Base-by-base conservation (phyloP, 164 flowering plant species). In the Magnolia officinalis region DNA sequence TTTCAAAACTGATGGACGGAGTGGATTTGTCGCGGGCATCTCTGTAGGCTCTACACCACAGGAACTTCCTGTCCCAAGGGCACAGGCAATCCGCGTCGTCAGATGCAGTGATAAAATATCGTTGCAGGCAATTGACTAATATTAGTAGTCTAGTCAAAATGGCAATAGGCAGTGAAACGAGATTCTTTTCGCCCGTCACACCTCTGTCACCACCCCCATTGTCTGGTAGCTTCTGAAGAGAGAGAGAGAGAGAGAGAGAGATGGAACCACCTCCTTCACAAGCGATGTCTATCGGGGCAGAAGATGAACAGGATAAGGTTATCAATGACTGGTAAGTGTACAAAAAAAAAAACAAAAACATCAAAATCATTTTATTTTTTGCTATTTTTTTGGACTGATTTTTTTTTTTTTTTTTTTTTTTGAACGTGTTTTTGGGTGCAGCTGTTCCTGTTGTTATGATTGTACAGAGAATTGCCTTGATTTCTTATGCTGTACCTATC, bases 221-320 rank as follows among this genome's bases (percentile, higher is more conserved):
- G 37, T 26, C 65, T 72, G 63, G 23, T 13, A 11, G 65, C 10
- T 26, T 26, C 10, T 9, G 49, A 26, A 24, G 26, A 72, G 71
- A 76, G 75, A 78, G 77, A 76, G 77, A 89, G 66, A 24, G 1
- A 24, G 26, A 72, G 71, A 76, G 75, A 78, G 77, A 76, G 77
- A 89, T 90, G 92, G 92, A 87, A 16, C 86, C 94, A 49, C 94
- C 94, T 0, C n/a, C 81, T 74, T 51, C 80, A 20, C 88, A 88
- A 78, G 52, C 77, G 29, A 76, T 63, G 59, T 76, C 85, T 19
- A 73, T 67, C 67, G 24, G 68, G 51, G 55, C 23, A 52, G 85
- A 80, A 51, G 91, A 87, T 79, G 85, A 75, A 61, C 84, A 85
- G 37, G 87, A 87, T 70, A 86, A 80, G 83, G 78, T 58, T 64